Evolutionary conservation across 2,329 filamentous ascomycete species (phyloP), one percentile per base, ranked within the genome.

Genomic region (Talaromyces albobiverticillius): DNA sequence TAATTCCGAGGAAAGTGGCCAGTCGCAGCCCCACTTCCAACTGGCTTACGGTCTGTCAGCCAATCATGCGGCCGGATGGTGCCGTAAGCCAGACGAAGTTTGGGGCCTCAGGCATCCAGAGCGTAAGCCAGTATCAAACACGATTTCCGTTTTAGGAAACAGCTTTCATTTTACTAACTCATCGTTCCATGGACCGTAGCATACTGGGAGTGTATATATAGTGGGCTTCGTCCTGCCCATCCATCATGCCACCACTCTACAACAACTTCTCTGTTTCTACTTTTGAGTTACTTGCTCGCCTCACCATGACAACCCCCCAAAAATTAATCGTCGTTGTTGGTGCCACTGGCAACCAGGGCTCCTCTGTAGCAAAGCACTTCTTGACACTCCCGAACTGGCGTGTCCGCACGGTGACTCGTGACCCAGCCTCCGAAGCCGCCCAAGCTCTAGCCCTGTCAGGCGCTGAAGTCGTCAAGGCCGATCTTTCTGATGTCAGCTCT

Each of bases 241-340:
- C 10, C 3, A n/a, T 38, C n/a, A 2, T 11, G 20, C 11, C 5
- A 6, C 16, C 5, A 16, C 18, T 40, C 18, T 20, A 16, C 31
- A 36, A 18, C n/a, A 7, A 36, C n/a, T 16, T 4, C n/a, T 34
- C 6, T 16, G n/a, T n/a, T n/a, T n/a, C n/a, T n/a, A n/a, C n/a
- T n/a, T n/a, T n/a, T n/a, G n/a, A n/a, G n/a, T n/a, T n/a, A n/a
- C n/a, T n/a, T n/a, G n/a, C n/a, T n/a, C n/a, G n/a, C n/a, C 16
- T 38, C 34, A 40, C 18, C 16, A 40, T 40, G 36, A 2, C 36
- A 10, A 22, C 16, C 16, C 10, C 9, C 13, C 36, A 40, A 16
- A 72, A 70, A 60, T 61, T 64, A 38, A 66, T 73, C 40, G 64
- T 66, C 13, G 60, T 74, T 25, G 55, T 73, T 36, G 70, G 71